A percentile compares a stretch with the other conserved stretches of the same genome.
Conservation (phyloP, 2,329 filamentous ascomycete species). For the Arthrobotrys pseudoclavata region DNA sequence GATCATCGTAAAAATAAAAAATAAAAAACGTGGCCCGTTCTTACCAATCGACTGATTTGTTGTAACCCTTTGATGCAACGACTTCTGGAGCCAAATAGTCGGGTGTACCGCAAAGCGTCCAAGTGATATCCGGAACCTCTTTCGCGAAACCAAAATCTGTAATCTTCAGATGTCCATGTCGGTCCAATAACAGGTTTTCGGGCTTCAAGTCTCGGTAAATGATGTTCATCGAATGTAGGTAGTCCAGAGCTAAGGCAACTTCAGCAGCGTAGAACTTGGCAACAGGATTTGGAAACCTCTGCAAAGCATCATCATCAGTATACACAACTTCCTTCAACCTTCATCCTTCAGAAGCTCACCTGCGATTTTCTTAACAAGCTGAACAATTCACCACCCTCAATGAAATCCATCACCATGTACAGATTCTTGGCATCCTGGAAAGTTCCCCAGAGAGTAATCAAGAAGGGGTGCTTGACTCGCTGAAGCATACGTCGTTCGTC, state of each 20-base stretch:
- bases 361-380: slow-evolving; percentile 92
- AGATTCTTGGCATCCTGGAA: slow-evolving; percentile 96
- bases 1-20: slow-evolving; percentile 19
- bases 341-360: slow-evolving; percentile 70
- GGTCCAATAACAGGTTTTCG: slow-evolving; percentile 90
- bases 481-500: slow-evolving; percentile 96
- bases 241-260: slow-evolving; percentile 94
- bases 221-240: slow-evolving; percentile 92
- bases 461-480: slow-evolving; percentile 96
- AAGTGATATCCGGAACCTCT: slow-evolving; percentile 97
- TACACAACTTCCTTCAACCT: neutral
- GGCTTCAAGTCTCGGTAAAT: slow-evolving; percentile 98
- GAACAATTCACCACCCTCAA: slow-evolving; percentile 97
- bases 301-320: slow-evolving; percentile 38
- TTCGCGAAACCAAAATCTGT: slow-evolving; percentile 99
- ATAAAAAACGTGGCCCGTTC: slow-evolving; percentile 64
- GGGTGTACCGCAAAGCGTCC: slow-evolving; percentile 97
- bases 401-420: slow-evolving; percentile 99
- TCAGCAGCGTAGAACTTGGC: slow-evolving; percentile 99
- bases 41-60: slow-evolving; percentile 99
- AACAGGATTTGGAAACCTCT: slow-evolving; percentile 98
- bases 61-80: slow-evolving; percentile 99
- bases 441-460: slow-evolving; percentile 98
- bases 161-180: slow-evolving; percentile 95
- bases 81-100: slow-evolving; percentile 98